Evolutionary conservation across 1,284 basidiomycete genomes (phyloP).

Genomic region (Ustilago nuda): DNA sequence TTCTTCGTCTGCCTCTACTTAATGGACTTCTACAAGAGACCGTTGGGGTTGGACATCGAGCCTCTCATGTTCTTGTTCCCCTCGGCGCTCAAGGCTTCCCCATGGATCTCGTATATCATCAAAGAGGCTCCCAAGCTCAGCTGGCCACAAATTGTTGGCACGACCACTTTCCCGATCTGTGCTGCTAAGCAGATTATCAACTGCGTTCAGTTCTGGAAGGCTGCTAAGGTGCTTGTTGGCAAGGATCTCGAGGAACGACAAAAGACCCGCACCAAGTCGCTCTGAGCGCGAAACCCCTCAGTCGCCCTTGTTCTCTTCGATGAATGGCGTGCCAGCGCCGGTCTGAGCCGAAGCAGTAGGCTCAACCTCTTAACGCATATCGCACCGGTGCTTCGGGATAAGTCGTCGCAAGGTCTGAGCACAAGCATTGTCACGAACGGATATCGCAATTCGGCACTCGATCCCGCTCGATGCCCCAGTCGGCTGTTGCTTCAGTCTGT

Average conservation of each 20-base stretch:
- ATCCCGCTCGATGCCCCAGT: neutral
- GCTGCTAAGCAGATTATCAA: conserved; percentile 92
- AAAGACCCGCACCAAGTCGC: conserved; percentile 35
- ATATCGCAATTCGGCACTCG: neutral
- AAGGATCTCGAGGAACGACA: conserved; percentile 60
- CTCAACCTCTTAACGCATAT: neutral
- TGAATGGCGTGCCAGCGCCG: neutral
- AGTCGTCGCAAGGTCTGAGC: neutral
- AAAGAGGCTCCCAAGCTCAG: conserved; percentile 73
- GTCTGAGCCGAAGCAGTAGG: neutral
- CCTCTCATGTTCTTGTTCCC: conserved; percentile 48
- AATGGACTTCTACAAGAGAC: conserved; percentile 80
- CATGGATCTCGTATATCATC: conserved; percentile 45
- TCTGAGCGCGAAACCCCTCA: conserved; percentile 9
- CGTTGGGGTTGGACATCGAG: conserved; percentile 57
- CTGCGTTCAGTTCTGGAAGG: conserved; percentile 97
- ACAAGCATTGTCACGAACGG: neutral
- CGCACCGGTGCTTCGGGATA: neutral
- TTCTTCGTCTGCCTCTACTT: conserved; percentile 97
- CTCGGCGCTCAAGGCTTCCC: conserved; percentile 35
- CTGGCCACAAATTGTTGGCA: conserved; percentile 84
- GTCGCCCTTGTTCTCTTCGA: too few species aligned
- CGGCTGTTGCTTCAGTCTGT: neutral
- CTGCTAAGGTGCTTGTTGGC: conserved; percentile 80
- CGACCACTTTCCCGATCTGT: conserved; percentile 79